Conservation (phyloP, 1,284 basidiomycete genomes). For the Ceratobasidium sp. region DNA sequence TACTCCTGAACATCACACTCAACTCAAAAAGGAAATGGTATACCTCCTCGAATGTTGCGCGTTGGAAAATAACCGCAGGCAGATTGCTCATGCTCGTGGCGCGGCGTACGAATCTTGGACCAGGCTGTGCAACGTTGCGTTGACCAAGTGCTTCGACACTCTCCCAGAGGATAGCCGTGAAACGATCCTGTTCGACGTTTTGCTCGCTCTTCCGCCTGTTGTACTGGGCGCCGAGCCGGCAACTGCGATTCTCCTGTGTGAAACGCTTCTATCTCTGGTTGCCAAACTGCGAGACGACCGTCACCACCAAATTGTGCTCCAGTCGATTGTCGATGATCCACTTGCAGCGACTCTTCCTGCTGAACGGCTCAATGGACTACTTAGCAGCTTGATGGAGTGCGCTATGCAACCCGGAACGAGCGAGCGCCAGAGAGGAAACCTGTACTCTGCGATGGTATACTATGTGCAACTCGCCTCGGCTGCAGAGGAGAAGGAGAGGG, state of each 20-base stretch:
- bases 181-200: constrained; percentile 84
- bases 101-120: constrained; percentile 84
- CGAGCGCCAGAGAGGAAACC: constrained; percentile 93
- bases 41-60: constrained; percentile 85
- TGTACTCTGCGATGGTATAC: constrained; percentile 92
- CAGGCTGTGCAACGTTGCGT: constrained; percentile 77
- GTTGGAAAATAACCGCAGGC: constrained; percentile 85
- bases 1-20: constrained; percentile 67
- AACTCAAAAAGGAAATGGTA: constrained; percentile 70
- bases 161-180: constrained; percentile 82
- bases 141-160: constrained; percentile 83
- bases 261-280: constrained; percentile 80
- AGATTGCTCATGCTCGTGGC: constrained; percentile 74
- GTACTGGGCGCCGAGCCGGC: constrained; percentile 60
- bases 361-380: constrained; percentile 78
- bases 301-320: constrained; percentile 68
- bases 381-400: constrained; percentile 80
- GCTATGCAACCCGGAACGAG: constrained; percentile 78
- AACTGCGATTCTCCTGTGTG: constrained; percentile 81
- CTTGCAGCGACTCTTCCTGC: constrained; percentile 74
- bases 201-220: constrained; percentile 74
- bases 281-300: constrained; percentile 84
- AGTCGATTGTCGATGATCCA: constrained; percentile 67
- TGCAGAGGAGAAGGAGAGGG: constrained; percentile 39
- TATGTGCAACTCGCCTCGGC: constrained; percentile 75